Conservation (phyloP, 768 basidiomycete genomes). For the Hysterangium stoloniferum region DNA sequence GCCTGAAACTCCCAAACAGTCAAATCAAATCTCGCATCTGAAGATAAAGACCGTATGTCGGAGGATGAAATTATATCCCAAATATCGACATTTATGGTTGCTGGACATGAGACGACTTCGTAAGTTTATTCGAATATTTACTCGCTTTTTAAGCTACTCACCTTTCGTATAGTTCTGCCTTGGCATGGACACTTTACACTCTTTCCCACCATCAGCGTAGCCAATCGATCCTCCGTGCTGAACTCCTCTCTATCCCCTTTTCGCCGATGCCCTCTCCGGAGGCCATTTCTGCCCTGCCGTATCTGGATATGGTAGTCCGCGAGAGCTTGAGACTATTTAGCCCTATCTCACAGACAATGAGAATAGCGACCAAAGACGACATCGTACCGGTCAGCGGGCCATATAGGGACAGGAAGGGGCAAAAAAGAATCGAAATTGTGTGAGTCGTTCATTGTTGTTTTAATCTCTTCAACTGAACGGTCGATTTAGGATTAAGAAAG, state of each 20-base stretch:
- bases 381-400: slow-evolving; percentile 41
- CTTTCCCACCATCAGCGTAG: slow-evolving; percentile 37
- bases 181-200: slow-evolving; percentile 57
- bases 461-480: not conserved
- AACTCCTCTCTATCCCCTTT: slow-evolving; percentile 27
- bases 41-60: slow-evolving; percentile 33
- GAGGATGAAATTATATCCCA: slow-evolving; percentile 53
- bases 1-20: too few relatives aligned
- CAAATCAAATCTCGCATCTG: slow-evolving; percentile 46
- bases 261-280: slow-evolving; percentile 14
- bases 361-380: slow-evolving; percentile 37
- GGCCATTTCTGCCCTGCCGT: slow-evolving; percentile 35
- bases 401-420: slow-evolving; percentile 21
- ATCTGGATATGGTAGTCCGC: slow-evolving; percentile 55
- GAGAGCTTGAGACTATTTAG: slow-evolving; percentile 49
- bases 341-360: slow-evolving; percentile 53
- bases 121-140: not conserved
- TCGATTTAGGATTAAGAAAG: slow-evolving; percentile 32
- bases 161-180: slow-evolving; percentile 28
- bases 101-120: slow-evolving; percentile 59
- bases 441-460: slow-evolving; percentile 8
- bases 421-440: slow-evolving; percentile 12
- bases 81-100: slow-evolving; percentile 56
- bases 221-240: slow-evolving; percentile 42
- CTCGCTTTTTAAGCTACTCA: slow-evolving; percentile 13